Conservation (phyloP, 805 yeast species). For the Myxozyma neotropica region DNA sequence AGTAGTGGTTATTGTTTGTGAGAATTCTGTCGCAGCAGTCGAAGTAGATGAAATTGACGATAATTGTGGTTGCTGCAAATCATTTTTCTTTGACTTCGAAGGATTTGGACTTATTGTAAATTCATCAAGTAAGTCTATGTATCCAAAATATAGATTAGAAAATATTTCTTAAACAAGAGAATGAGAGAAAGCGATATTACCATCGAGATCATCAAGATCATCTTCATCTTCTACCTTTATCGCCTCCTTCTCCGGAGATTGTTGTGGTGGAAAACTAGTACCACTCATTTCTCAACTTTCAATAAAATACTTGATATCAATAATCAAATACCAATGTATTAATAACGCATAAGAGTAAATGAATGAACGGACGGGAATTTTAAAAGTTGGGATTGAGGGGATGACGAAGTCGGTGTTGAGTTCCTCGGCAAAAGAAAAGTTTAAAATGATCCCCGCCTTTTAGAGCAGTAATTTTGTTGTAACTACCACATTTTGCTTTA, state of each 20-base stretch:
- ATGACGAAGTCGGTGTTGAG: not conserved
- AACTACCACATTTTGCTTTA: not conserved
- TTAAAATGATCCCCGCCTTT: not conserved
- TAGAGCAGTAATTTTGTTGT: not conserved
- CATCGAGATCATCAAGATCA: conserved; percentile 71
- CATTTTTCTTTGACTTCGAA: not conserved
- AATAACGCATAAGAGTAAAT: too few relatives aligned
- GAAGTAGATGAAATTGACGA: too few relatives aligned
- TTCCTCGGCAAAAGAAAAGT: not conserved
- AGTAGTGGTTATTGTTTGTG: not conserved
- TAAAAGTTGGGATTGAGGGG: not conserved
- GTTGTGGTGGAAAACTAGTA: too few relatives aligned
- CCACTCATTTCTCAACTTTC: too few relatives aligned
- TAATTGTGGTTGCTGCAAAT: too few relatives aligned
- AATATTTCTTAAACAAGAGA: too few relatives aligned
- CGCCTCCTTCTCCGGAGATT: not conserved
- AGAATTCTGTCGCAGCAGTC: not conserved
- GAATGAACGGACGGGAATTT: not conserved
- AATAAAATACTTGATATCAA: too few relatives aligned
- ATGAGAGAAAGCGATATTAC: conserved; percentile 3
- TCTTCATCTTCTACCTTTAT: conserved; percentile 42
- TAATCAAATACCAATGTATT: too few relatives aligned
- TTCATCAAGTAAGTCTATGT: conserved; percentile 75
- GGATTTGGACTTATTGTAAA: conserved; percentile 42
- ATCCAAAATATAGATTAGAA: too few relatives aligned